Conservation (phyloP, 768 basidiomycete species). For the Phanerodontia chrysosporium region DNA sequence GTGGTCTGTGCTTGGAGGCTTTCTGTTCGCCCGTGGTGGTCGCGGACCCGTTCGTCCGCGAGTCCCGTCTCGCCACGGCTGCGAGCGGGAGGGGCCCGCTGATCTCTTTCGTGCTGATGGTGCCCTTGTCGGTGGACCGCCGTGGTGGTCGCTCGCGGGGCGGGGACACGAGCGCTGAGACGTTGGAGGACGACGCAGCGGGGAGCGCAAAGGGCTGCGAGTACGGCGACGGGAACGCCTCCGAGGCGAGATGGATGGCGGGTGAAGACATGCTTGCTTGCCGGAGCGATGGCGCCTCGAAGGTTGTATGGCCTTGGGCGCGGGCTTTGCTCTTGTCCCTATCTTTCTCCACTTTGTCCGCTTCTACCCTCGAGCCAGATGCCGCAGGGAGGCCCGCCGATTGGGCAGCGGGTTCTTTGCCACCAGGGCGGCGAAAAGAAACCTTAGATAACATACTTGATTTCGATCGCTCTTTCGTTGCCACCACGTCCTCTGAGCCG, state of each 20-base stretch:
- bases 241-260: slow-evolving; percentile 59
- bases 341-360: slow-evolving; percentile 15
- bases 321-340: slow-evolving; percentile 39
- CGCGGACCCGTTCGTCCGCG: slow-evolving; percentile 21
- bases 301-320: slow-evolving; percentile 53
- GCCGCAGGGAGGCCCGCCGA: slow-evolving; percentile 34
- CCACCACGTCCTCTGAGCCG: slow-evolving; percentile 28
- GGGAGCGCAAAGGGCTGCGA: slow-evolving; percentile 39
- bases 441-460: slow-evolving; percentile 50
- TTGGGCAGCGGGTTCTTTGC: slow-evolving; percentile 34
- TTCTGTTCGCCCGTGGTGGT: slow-evolving; percentile 19
- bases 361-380: slow-evolving; percentile 26
- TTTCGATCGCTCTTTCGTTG: slow-evolving; percentile 35
- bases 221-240: slow-evolving; percentile 50
- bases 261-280: slow-evolving; percentile 75
- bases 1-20: slow-evolving; percentile 24
- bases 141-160: slow-evolving; percentile 38
- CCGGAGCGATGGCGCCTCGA: slow-evolving; percentile 61
- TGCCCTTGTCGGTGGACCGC: slow-evolving; percentile 26
- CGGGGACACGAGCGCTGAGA: slow-evolving; percentile 43
- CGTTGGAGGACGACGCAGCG: slow-evolving; percentile 44
- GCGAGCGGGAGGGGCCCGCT: slow-evolving; percentile 35
- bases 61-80: slow-evolving; percentile 26
- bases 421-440: slow-evolving; percentile 38
- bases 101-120: slow-evolving; percentile 35